Evolutionary conservation across 495 filamentous ascomycete genomes (phyloP).

Genomic region (Penicillium robsamsonii): DNA sequence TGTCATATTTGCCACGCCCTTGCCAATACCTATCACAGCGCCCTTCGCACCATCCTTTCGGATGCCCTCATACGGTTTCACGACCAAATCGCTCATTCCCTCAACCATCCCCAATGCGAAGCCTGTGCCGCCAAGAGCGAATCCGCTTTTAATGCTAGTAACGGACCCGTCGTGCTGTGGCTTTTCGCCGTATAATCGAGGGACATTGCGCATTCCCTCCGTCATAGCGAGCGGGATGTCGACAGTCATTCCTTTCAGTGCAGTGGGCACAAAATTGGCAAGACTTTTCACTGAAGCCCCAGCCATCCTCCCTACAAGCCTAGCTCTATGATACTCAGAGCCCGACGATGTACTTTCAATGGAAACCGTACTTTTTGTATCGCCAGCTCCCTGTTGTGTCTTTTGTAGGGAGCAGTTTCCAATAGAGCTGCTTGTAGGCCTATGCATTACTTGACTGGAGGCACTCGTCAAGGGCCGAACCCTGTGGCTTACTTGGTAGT

Average conservation of each 20-base stretch:
- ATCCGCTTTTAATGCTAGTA: no score
- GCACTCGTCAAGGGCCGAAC: not conserved
- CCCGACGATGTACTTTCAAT: no score
- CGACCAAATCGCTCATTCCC: no score
- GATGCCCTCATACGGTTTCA: no score
- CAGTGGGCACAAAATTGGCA: conserved; percentile 1
- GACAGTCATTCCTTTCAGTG: conserved; percentile 1
- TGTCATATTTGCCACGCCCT: not conserved
- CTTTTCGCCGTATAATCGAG: not conserved
- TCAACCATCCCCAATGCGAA: no score
- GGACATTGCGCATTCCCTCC: conserved; percentile 1
- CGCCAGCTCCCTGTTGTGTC: not conserved
- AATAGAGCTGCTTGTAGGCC: not conserved
- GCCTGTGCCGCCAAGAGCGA: no score
- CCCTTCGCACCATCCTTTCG: no score
- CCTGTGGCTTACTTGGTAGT: not conserved
- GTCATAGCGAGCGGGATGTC: conserved; percentile 2
- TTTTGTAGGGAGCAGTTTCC: not conserved
- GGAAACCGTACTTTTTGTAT: not conserved
- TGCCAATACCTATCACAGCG: no score
- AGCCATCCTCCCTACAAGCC: not conserved
- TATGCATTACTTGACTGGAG: not conserved
- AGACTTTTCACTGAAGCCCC: not conserved
- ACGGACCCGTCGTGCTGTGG: no score
- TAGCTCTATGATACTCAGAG: not conserved